Base-by-base conservation (phyloP, 805 yeast species). In the Myxozyma sirexii region DNA sequence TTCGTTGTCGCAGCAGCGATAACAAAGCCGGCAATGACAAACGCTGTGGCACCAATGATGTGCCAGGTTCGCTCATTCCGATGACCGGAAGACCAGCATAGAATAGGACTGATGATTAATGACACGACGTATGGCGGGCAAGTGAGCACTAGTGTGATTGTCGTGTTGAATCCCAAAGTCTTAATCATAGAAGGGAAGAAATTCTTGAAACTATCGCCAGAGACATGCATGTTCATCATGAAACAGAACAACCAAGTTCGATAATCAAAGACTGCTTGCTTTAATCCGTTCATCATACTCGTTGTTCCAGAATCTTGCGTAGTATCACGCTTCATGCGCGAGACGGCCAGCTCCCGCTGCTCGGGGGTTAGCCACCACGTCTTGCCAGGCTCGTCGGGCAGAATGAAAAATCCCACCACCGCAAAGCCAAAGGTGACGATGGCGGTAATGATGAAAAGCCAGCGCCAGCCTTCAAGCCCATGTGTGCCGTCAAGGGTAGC, bases 81-180 rank as follows among this genome's bases (percentile, higher is more conserved):
- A 48, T 46, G 50, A 8, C 54, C 57, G 21, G 65, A 49, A 26
- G 60, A 48, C 51, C 59, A 15, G 80, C 54, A 67, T 75, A 82
- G 1, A 84, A 81, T 7, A 76, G 71, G 21, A 26, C 44, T 33
- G 19, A 35, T n/a, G 19, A 79, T 69, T 6, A 80, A 84, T 0
- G 85, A 84, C 54, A 81, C 67, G 53, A 80, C 69, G 68, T 82
- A 83, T 8, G 86, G 86, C 19, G 86, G 86, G 33, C 82, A 85
- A 10, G 86, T 82, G 59, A 83, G 72, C 63, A 81, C 79, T 56
- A 82, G 75, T 2, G 85, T 80, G 41, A 78, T 75, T 41, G 81
- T 76, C 52, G 77, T 75, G 67, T 71, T 68, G 65, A 80, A 84
- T 44, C 81, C 78, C 59, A 83, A 73, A 15, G 85, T 81, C 62